Evolutionary conservation across 2,329 filamentous ascomycete species (phyloP), one percentile per base, ranked within the genome.

Genomic region (Onygenales sp.): DNA sequence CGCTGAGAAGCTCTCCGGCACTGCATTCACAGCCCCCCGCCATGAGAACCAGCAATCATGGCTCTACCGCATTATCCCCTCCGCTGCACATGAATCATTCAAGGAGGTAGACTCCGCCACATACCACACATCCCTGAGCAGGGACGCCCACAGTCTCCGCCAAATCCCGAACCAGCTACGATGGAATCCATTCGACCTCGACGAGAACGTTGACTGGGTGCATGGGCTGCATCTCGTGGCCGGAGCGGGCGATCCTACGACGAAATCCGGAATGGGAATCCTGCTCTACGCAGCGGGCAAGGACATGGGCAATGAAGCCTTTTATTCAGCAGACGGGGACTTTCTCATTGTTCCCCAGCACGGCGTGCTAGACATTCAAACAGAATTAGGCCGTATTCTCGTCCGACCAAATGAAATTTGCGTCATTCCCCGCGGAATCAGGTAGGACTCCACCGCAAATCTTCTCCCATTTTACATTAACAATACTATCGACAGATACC

Each of bases 281-380:
- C 84, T 87, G 67, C 81, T 93, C 53, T 95, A 88, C 64, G 85
- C 86, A 1, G 87, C 86, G 0, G 87, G 87, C 17, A 84, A 81
- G 66, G 83, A 84, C 64, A 95, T 95, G 90, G 71, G 77, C n/a
- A 79, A 80, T 40, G 77, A 85, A 49, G 88, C 88, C 0, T 94
- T 91, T 67, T 94, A 92, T 75, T 91, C 86, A 3, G 85, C 88
- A 0, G 87, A 92, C 64, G 87, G 87, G 10, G 87, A 92, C 65
- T 80, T 88, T 61, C 70, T 91, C 53, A 83, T 92, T 57, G 85
- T 92, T 11, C 77, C 85, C 1, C 87, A 92, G 65, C 80, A 87
- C 57, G 87, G 87, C 2, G 77, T 78, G 11, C 71, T 92, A 40
- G 86, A 91, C 62, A 85, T 92, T 57, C 81, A 84, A 62, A 92